A percentile compares a stretch with the other conserved stretches of the same genome.
phyloP scores from a whole-genome alignment of 352 stramenopile species.

The Phytophthora litchii region DNA sequence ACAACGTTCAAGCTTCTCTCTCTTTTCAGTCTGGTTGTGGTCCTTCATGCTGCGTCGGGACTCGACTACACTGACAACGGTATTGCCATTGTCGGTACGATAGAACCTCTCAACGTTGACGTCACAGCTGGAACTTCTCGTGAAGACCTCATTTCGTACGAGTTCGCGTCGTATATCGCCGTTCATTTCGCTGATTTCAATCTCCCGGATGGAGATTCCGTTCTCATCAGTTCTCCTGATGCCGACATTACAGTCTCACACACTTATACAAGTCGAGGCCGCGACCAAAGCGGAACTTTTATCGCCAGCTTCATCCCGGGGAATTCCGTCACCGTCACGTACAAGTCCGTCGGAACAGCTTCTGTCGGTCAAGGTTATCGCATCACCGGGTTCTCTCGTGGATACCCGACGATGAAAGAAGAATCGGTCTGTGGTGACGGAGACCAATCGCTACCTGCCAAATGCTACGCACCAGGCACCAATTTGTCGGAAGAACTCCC shows the following conservation, averaged over 20 bases:
- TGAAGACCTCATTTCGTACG: slow-evolving; percentile 48
- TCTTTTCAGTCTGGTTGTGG: slow-evolving; percentile 12
- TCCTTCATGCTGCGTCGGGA: slow-evolving; percentile 9
- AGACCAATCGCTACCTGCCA: slow-evolving; percentile 57
- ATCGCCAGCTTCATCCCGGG: slow-evolving; percentile 51
- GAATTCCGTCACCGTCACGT: slow-evolving; percentile 49
- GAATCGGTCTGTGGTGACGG: slow-evolving; percentile 57
- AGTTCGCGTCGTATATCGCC: slow-evolving; percentile 56
- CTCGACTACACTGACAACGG: slow-evolving; percentile 41
- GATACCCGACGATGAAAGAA: slow-evolving; percentile 35
- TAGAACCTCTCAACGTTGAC: slow-evolving; percentile 33
- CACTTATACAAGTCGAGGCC: slow-evolving; percentile 46
- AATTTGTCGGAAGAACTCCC: slow-evolving; percentile 34
- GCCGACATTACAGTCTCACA: slow-evolving; percentile 24
- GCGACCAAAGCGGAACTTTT: slow-evolving; percentile 45
- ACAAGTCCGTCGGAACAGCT: slow-evolving; percentile 32
- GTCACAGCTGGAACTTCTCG: slow-evolving; percentile 32
- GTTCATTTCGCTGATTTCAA: slow-evolving; percentile 62
- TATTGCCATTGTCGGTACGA: slow-evolving; percentile 45
- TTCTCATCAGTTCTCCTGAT: slow-evolving; percentile 51
- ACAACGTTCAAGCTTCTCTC: slow-evolving; percentile 12
- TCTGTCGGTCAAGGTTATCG: slow-evolving; percentile 33
- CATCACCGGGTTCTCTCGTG: slow-evolving; percentile 52
- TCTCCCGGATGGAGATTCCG: slow-evolving; percentile 52
- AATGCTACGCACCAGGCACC: slow-evolving; percentile 45